Conservation (phyloP, 441 rosid genomes). For the Euphorbia corollata region DNA sequence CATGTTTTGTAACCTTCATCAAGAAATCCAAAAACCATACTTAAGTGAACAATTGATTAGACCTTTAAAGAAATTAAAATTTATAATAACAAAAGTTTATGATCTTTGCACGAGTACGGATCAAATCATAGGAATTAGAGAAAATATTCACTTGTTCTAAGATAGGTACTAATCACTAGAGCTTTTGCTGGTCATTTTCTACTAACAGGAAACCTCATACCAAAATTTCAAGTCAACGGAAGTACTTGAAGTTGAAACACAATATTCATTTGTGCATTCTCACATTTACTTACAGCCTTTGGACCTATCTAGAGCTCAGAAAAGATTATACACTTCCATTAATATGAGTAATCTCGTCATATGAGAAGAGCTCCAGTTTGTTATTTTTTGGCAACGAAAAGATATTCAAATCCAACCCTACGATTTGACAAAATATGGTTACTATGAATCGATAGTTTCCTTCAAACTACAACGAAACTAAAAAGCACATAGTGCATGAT, state of each 20-base stretch:
- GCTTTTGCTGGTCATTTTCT: not conserved
- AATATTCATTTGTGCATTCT: not conserved
- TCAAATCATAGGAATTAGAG: not conserved
- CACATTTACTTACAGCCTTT: not conserved
- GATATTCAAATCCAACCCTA: not conserved
- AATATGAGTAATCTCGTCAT: too few species aligned
- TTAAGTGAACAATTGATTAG: constrained; percentile 1
- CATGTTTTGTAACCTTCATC: not conserved
- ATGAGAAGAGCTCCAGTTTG: constrained; percentile 2
- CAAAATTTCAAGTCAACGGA: not conserved
- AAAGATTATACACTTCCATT: too few species aligned
- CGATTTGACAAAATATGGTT: not conserved
- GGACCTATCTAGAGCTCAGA: too few species aligned
- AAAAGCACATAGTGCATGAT: not conserved
- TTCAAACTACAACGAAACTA: not conserved
- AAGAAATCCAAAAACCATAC: not conserved
- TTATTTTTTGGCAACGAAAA: not conserved
- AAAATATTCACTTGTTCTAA: too few species aligned
- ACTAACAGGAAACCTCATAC: not conserved
- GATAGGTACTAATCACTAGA: not conserved
- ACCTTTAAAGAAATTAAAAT: not conserved
- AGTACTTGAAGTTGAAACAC: not conserved
- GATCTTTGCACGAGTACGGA: not conserved
- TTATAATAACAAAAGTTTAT: not conserved
- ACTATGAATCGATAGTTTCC: not conserved